Evolutionary conservation across 2,329 filamentous ascomycete genomes (phyloP), one percentile per base, ranked within the genome.

Genomic region (Tricladium varicosporioides): DNA sequence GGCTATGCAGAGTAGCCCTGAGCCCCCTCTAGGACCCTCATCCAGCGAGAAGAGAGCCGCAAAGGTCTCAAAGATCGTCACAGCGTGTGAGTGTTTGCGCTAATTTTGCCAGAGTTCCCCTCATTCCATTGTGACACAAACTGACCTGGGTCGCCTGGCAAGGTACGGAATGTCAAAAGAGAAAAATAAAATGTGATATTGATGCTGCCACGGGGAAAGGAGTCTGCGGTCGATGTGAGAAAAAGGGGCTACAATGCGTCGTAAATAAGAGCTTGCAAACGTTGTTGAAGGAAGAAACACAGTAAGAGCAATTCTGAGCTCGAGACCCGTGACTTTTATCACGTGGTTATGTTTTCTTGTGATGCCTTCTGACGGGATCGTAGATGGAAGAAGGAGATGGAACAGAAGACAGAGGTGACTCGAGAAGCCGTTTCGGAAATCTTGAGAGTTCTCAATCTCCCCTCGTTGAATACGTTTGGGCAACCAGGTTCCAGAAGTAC

Each of bases 261-360:
- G 76, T 81, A 33, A 82, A 82, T 63, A 79, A 81, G 66, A 81
- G 79, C 64, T 75, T 80, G 16, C 80, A 82, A 64, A 80, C 78
- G 54, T 76, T 82, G 45, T 73, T 82, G 16, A 78, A 82, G 48
- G 78, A 80, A 51, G 80, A 81, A 69, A 74, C 77, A 60, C 71
- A 76, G 74, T 80, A 71, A 71, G 76, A 73, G 32, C 46, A 11
- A 15, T 36, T 19, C 14, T 5, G 33, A 43, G 18, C 15, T 27
- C n/a, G 5, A 31, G 5, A 18, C 14, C 36, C 56, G 22, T 27
- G 22, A 27, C 22, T 27, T 27, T 7, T 7, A 27, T 27, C 22
- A 27, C 22, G 22, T 27, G 22, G 22, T 7, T 7, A 27, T 27
- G 22, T 4, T 27, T 27, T 27, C 22, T 27, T 27, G 22, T 27